phyloP scores from a whole-genome alignment of 225 moss, liverwort and hornwort species.

The Climacium dendroides region DNA sequence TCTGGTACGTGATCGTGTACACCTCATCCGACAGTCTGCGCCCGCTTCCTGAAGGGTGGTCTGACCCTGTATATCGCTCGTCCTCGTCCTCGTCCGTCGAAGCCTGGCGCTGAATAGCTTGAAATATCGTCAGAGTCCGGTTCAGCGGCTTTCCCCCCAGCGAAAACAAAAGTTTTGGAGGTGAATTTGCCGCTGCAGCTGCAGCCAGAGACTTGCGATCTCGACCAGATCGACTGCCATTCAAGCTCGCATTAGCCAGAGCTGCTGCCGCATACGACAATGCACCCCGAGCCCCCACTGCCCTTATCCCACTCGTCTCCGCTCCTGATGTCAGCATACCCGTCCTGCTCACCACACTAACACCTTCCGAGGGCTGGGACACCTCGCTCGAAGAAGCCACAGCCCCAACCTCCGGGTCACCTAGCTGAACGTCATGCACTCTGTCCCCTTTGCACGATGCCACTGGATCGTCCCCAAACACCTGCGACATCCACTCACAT shows the following conservation, averaged over 20 bases:
- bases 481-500: slow-evolving; percentile 25
- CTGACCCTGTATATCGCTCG: slow-evolving; percentile 75
- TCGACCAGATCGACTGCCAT: slow-evolving; percentile 42
- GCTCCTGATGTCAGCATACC: slow-evolving; percentile 34
- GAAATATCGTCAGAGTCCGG: slow-evolving; percentile 74
- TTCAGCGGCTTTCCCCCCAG: slow-evolving; percentile 68
- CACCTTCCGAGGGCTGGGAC: slow-evolving; percentile 44
- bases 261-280: slow-evolving; percentile 89
- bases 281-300: slow-evolving; percentile 54
- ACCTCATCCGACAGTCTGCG: slow-evolving; percentile 95
- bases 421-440: slow-evolving; percentile 92
- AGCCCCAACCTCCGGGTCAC: slow-evolving; percentile 64
- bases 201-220: slow-evolving; percentile 25
- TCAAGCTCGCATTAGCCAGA: slow-evolving; percentile 66
- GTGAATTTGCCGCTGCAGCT: slow-evolving; percentile 40
- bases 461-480: slow-evolving; percentile 81
- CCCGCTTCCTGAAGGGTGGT: slow-evolving; percentile 62
- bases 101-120: slow-evolving; percentile 89
- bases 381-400: slow-evolving; percentile 77
- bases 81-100: slow-evolving; percentile 80
- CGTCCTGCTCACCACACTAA: slow-evolving; percentile 55
- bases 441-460: slow-evolving; percentile 79
- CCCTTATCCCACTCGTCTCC: slow-evolving; percentile 47
- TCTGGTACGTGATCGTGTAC: slow-evolving; percentile 77
- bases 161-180: slow-evolving; percentile 69